These are phyloP conservation scores for Dicorynia guianensis DNA, from an alignment of 306 rosid genomes.

Conservation along the genomic window DNA sequence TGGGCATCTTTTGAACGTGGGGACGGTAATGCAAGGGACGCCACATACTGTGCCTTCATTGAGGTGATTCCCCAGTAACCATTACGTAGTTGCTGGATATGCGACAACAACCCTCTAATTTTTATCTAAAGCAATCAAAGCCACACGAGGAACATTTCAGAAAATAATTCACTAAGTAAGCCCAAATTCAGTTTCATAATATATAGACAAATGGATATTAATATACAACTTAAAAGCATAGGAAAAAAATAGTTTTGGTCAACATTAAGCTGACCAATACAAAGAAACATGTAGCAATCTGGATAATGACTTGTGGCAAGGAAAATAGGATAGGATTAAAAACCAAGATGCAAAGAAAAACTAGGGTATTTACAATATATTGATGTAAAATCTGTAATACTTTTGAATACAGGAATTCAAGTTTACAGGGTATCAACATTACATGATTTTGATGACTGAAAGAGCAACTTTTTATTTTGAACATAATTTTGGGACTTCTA, in stretches of 20 bases:
- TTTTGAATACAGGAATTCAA: neutral
- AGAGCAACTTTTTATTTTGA: neutral
- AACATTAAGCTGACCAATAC: slow-evolving; percentile 14
- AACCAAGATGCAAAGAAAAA: slow-evolving; percentile 27
- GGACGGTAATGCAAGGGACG: slow-evolving; percentile 73
- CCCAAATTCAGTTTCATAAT: slow-evolving; percentile 27
- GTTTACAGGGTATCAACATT: neutral
- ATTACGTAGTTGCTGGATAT: slow-evolving; percentile 79
- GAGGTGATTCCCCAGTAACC: slow-evolving; percentile 89
- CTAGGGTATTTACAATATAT: neutral
- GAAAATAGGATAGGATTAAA: slow-evolving; percentile 5
- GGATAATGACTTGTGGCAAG: slow-evolving; percentile 21
- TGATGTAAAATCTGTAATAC: slow-evolving; percentile 17
- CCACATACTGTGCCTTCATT: slow-evolving; percentile 68
- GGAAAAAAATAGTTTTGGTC: neutral
- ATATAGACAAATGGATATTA: slow-evolving; percentile 27
- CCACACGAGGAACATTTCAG: slow-evolving; percentile 37
- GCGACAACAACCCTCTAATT: slow-evolving; percentile 91
- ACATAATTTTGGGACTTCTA: neutral
- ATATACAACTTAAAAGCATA: neutral
- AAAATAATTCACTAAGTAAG: slow-evolving; percentile 25
- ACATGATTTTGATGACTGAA: slow-evolving; percentile 15
- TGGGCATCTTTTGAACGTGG: slow-evolving; percentile 76
- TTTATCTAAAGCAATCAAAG: slow-evolving; percentile 69
- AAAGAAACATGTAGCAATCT: slow-evolving; percentile 26